Evolutionary conservation across 129 eudicot species (phyloP).

Genomic region (Erigeron canadensis): DNA sequence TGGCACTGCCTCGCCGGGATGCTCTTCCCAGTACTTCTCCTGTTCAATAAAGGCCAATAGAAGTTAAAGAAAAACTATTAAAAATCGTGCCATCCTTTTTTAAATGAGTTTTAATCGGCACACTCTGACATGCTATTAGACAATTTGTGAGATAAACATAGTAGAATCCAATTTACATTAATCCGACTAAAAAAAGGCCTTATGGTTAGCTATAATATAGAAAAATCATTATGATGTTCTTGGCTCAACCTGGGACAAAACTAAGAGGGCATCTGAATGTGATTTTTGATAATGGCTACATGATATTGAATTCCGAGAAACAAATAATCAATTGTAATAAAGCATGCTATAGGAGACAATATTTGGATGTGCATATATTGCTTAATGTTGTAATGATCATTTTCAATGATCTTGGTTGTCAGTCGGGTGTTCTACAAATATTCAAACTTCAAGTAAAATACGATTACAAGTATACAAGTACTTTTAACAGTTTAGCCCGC

Average conservation of each 20-base stretch:
- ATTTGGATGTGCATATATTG: neutral
- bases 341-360: neutral
- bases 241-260: neutral
- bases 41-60: constrained; percentile 17
- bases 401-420: too few species aligned
- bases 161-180: too few species aligned
- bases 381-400: neutral
- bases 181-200: too few species aligned
- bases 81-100: neutral
- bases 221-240: constrained; percentile 1
- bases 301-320: neutral
- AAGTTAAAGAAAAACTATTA: neutral
- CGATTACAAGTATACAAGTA: too few species aligned
- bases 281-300: neutral
- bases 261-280: neutral
- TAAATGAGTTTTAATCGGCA: neutral
- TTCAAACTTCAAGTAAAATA: too few species aligned
- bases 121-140: constrained; percentile 11
- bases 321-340: constrained; percentile 5
- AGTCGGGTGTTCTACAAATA: too few species aligned
- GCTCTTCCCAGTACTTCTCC: constrained; percentile 95
- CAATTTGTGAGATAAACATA: neutral
- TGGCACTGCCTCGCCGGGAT: constrained; percentile 84
- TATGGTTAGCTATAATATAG: neutral
- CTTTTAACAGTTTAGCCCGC: too few species aligned